Conservation (phyloP, 208 protist species). For the Leptomonas seymouri region DNA sequence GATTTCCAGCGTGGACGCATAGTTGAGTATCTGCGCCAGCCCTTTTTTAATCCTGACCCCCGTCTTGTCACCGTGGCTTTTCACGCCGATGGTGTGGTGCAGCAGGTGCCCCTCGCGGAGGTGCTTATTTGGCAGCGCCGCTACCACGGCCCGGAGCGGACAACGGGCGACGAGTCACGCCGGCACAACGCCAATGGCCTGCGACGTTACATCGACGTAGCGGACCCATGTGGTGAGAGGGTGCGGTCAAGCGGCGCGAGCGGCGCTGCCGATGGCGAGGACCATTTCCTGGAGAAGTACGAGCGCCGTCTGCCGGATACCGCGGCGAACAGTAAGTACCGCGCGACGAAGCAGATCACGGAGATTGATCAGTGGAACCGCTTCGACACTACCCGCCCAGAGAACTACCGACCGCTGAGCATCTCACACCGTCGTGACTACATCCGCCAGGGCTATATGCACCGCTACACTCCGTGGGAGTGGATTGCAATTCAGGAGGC, state of each 20-base stretch:
- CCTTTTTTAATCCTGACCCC: conserved; percentile 89
- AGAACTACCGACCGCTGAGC: conserved; percentile 87
- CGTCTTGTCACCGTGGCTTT: conserved; percentile 79
- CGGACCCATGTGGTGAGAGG: conserved; percentile 79
- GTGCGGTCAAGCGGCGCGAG: not conserved
- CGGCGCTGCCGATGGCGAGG: conserved; percentile 12
- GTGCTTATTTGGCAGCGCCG: conserved; percentile 86
- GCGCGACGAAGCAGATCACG: conserved; percentile 85
- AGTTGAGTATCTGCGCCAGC: conserved; percentile 68
- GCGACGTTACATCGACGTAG: conserved; percentile 83
- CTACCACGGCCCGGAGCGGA: conserved; percentile 87
- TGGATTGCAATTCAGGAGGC: conserved; percentile 90
- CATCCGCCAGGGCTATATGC: conserved; percentile 85
- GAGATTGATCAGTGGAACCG: conserved; percentile 86
- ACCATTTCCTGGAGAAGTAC: conserved; percentile 92
- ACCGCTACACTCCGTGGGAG: conserved; percentile 90
- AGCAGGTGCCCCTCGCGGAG: conserved; percentile 70
- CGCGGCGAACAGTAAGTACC: conserved; percentile 39
- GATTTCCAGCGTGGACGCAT: conserved; percentile 75
- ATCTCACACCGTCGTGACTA: conserved; percentile 89
- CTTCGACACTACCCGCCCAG: conserved; percentile 68
- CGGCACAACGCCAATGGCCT: conserved; percentile 64
- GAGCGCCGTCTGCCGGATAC: conserved; percentile 30
- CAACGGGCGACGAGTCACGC: conserved; percentile 71
- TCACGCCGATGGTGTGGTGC: conserved; percentile 53